Base-by-base conservation (phyloP, 495 filamentous ascomycete species). In the Neurospora sp. region DNA sequence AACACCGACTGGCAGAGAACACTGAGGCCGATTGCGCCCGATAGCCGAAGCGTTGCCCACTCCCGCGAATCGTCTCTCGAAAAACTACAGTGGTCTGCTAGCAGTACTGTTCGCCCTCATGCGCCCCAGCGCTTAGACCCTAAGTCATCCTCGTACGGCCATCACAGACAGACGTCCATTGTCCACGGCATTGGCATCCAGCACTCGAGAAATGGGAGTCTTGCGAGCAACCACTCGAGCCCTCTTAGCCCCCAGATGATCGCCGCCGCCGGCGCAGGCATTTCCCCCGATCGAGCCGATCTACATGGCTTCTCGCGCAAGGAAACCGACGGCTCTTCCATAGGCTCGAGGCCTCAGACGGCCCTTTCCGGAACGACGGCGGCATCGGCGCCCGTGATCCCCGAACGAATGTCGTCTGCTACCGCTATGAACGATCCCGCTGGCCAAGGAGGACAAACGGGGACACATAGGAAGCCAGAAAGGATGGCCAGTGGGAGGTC, bases 121-220 rank as follows among this genome's bases (percentile, higher is more conserved):
- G 75, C 76, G 59, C 74, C 82, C 72, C 74, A 96, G 80, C 88
- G 93, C 71, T 74, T 81, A 18, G 85, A 86, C 69, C 82, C 81
- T n/a, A 86, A 86, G 71, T 69, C 78, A 10, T 80, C 80, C 1
- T 81, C 90, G 14, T 96, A 98, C 82, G 92, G 91, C 66, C 95
- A 98, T 79, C 93, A 97, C 80, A 89, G 96, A 27, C 93, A 99
- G 81, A 93, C 94, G 1, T 97, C 95, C 38, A 97, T 97, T 74
- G 93, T 97, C 66, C 93, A 97, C 88, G 94, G 94, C 73, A 89
- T 94, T 74, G 93, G 94, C 70, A 89, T 94, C 73, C 93, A 94
- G 79, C 96, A 99, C 83, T 96, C 94, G 73, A 90, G 96, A 76
- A 97, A 96, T 84, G 90, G 94, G 72, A 89, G 87, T 76, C 82